Conservation (phyloP, 2,329 filamentous ascomycete genomes). For the Cephalotrichum gorgonifer region DNA sequence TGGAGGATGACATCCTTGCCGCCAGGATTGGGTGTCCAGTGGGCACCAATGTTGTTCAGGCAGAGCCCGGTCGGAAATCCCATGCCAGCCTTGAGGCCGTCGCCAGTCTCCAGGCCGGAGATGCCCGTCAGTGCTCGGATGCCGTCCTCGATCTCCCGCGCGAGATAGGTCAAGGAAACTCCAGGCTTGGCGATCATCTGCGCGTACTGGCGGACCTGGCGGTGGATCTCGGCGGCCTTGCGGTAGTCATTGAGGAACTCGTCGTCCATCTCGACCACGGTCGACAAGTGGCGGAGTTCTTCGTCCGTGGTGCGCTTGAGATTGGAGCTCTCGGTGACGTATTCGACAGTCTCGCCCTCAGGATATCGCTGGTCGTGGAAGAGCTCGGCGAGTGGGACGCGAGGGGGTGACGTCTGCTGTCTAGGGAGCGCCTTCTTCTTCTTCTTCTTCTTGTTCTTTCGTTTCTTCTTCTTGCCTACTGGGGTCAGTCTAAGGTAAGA, state of each 20-base stretch:
- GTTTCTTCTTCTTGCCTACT: constrained; percentile 71
- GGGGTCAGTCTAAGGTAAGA: too few species aligned
- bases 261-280: constrained; percentile 64
- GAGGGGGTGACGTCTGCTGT: constrained; percentile 66
- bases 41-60: constrained; percentile 68
- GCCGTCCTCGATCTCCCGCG: constrained; percentile 67
- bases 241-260: constrained; percentile 68
- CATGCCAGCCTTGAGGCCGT: constrained; percentile 63
- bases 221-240: constrained; percentile 64
- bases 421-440: constrained; percentile 59
- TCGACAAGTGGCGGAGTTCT: constrained; percentile 73
- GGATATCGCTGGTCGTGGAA: constrained; percentile 67
- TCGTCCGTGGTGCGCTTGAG: constrained; percentile 69
- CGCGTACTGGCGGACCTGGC: constrained; percentile 68
- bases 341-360: constrained; percentile 68
- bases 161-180: constrained; percentile 57
- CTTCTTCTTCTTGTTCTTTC: constrained; percentile 70
- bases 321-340: constrained; percentile 69
- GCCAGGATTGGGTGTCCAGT: constrained; percentile 70
- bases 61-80: constrained; percentile 71
- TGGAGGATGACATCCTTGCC: constrained; percentile 68
- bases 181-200: constrained; percentile 68
- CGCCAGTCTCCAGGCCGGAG: constrained; percentile 60
- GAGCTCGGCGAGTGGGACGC: constrained; percentile 61
- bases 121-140: constrained; percentile 64